A percentile compares a stretch with the other conserved stretches of the same genome.
These are phyloP conservation scores for Vanrija sp. DNA, from an alignment of 1,284 basidiomycete species.

Conservation along the genomic window DNA sequence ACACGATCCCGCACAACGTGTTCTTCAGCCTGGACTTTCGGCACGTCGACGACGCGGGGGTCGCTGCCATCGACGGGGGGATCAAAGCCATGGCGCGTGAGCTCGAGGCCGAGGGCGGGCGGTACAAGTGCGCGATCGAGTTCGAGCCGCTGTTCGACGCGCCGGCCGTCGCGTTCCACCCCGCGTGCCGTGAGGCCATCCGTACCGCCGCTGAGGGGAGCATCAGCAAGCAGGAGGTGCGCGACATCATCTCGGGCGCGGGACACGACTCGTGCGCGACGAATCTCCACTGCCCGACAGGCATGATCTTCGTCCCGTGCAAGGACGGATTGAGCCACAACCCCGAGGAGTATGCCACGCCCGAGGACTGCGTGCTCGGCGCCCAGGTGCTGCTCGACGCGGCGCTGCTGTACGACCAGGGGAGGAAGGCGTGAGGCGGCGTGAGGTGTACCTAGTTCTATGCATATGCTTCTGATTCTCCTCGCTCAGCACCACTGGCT, in stretches of 20 bases:
- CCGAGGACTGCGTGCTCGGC: conserved; percentile 19
- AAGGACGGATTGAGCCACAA: conserved; percentile 29
- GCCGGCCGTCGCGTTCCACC: conserved; percentile 10
- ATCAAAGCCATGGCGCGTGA: conserved; percentile 4
- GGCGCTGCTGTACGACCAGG: conserved; percentile 8
- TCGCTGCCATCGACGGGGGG: conserved; percentile 15
- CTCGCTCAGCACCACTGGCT: too few relatives aligned
- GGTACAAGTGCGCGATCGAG: conserved; percentile 2
- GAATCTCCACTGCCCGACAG: conserved; percentile 21
- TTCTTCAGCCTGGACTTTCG: conserved; percentile 26
- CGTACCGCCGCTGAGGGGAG: conserved; percentile 6
- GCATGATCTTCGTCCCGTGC: conserved; percentile 36
- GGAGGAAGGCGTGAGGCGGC: neutral
- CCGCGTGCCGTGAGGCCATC: conserved; percentile 10
- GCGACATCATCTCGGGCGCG: conserved; percentile 16
- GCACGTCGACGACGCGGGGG: conserved; percentile 13
- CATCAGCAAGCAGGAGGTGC: neutral
- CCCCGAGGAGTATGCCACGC: conserved; percentile 24
- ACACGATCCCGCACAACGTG: conserved; percentile 22
- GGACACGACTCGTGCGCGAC: conserved; percentile 27
- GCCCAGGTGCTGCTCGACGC: conserved; percentile 23
- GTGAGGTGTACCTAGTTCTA: too few relatives aligned
- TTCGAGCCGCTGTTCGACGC: conserved; percentile 10
- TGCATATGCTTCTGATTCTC: too few relatives aligned
- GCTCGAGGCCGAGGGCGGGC: neutral